These are phyloP conservation scores for Tieghemostelium lacteum DNA, from an alignment of 78 protist species.

Conservation along the genomic window DNA sequence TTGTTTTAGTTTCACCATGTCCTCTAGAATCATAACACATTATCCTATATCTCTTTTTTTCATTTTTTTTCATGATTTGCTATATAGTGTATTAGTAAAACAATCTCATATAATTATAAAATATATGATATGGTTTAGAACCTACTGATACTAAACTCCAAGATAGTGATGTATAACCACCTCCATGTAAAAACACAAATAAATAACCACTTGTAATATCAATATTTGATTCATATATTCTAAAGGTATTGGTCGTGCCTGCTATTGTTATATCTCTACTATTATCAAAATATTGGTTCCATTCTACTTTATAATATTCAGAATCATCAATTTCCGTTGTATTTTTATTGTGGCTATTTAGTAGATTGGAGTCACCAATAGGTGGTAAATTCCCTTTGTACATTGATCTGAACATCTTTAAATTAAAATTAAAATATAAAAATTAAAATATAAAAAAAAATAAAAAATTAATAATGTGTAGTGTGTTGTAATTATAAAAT, in stretches of 20 bases:
- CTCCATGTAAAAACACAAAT: constrained; percentile 73
- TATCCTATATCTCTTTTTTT: neutral
- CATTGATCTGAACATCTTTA: constrained; percentile 39
- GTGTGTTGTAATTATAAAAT: too few species aligned
- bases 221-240: constrained; percentile 48
- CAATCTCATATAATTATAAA: neutral
- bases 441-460: neutral
- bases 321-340: neutral
- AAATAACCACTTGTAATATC: constrained; percentile 1
- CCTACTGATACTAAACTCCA: constrained; percentile 60
- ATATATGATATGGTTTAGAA: neutral
- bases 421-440: neutral
- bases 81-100: neutral
- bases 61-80: neutral
- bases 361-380: constrained; percentile 25
- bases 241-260: constrained; percentile 20
- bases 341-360: neutral
- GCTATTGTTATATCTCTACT: constrained; percentile 24
- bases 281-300: constrained; percentile 57
- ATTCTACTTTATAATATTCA: constrained; percentile 14
- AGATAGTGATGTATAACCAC: constrained; percentile 73
- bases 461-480: too few species aligned
- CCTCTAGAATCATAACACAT: constrained; percentile 71
- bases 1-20: constrained; percentile 77
- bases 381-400: constrained; percentile 66